Base-by-base conservation (phyloP, 2,329 filamentous ascomycete species). In the Lachnellula arida region DNA sequence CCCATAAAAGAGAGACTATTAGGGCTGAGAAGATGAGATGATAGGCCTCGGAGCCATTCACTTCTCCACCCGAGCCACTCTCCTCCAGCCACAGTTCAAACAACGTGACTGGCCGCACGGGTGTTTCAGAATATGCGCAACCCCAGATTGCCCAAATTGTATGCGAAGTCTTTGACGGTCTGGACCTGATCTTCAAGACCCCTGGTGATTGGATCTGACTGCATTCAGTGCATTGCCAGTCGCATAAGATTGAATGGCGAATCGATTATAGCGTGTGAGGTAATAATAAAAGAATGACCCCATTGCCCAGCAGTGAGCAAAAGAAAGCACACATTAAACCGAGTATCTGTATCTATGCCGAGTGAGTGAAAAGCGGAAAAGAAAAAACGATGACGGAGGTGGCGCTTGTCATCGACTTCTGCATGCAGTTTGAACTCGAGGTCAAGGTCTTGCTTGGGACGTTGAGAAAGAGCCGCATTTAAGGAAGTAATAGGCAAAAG, bases 321-420 rank as follows among this genome's bases (percentile, higher is more conserved):
- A 28, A 23, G 22, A 28, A 32, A 32, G 9, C 9, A 32, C 3
- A 9, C 17, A 17, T n/a, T 28, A 19, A 37, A 34, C 43, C 39
- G 43, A 52, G 19, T 44, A 37, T 32, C 23, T 35, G 22, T 34
- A n/a, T 34, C 12, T 14, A 12, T 25, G 43, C 37, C 49, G 49
- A 46, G 43, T 46, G 25, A 46, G 43, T 51, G 25, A 46, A 37
- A 12, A 17, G 22, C 22, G 28, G n/a, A n/a, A 46, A 32, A 37
- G 43, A n/a, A 52, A 52, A 52, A 44, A 23, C 23, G 34, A 44
- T 52, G 49, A 52, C 40, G 49, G 17, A 42, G 25, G 23, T 46
- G 49, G 37, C 37, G 49, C 25, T n/a, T 46, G 15, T 28, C 4
- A 17, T 9, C 51, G 17, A 25, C 19, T 40, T 53, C 28, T n/a